These are phyloP conservation scores for Dictyostelium discoideum DNA, from an alignment of 78 protist genomes.

Conservation along the genomic window dicty_2.7 NC_007090.3:4580501-4581000, in stretches of 20 bases:
- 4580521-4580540: conserved; percentile 3
- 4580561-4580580: conserved; percentile 16
- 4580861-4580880: neutral
- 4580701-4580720: conserved; percentile 4
- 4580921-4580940: neutral
- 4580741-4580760: conserved; percentile 21
- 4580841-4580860: neutral
- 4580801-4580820: conserved; percentile 11
- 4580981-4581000: conserved; percentile 13
- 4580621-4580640: conserved; percentile 16
- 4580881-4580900: neutral
- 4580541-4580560: conserved; percentile 16
- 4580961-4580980: conserved; percentile 5
- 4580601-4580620: conserved; percentile 12
- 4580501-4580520: neutral
- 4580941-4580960: neutral
- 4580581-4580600: neutral
- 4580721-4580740: conserved; percentile 16
- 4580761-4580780: neutral
- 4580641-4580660: neutral
- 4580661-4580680: neutral
- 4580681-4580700: neutral
- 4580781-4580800: conserved; percentile 30
- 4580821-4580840: conserved; percentile 3
- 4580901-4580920: neutral